Conservation (phyloP, 192 early-diverging fungal species). For the Blastocladiella britannica region DNA sequence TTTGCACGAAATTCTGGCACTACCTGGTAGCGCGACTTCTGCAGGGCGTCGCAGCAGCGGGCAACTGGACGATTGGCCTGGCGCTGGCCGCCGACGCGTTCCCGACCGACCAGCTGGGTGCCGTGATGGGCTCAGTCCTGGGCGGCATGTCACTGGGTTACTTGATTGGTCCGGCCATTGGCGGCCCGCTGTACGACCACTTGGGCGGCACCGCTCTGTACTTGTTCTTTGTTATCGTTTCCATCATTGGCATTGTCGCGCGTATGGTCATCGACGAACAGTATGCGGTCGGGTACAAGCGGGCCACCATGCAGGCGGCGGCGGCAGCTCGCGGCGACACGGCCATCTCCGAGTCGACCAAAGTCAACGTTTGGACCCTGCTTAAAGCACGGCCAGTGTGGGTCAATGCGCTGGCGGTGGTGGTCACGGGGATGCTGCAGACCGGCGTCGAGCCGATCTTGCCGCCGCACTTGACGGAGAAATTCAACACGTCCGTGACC, state of each 20-base stretch:
- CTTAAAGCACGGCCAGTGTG: background rate
- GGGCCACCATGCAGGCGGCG: background rate
- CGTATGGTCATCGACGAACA: background rate
- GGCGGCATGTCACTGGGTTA: background rate
- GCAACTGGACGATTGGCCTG: background rate
- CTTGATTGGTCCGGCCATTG: background rate
- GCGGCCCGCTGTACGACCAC: background rate
- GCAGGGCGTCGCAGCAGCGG: background rate
- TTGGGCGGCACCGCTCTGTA: background rate
- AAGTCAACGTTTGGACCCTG: background rate
- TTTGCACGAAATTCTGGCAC: background rate
- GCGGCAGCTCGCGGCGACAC: background rate
- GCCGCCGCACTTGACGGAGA: background rate
- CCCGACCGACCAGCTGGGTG: background rate
- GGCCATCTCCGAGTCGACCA: background rate
- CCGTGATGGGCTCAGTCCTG: background rate
- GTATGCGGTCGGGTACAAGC: background rate
- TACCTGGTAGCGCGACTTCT: background rate
- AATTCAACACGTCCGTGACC: background rate
- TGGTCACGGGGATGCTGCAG: background rate
- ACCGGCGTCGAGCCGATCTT: background rate
- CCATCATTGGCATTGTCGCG: background rate
- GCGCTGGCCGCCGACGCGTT: background rate
- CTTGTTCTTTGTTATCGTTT: background rate
- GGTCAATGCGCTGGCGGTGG: background rate